Conservation (phyloP, 352 stramenopile genomes). For the Pythium vanterpoolii region DNA sequence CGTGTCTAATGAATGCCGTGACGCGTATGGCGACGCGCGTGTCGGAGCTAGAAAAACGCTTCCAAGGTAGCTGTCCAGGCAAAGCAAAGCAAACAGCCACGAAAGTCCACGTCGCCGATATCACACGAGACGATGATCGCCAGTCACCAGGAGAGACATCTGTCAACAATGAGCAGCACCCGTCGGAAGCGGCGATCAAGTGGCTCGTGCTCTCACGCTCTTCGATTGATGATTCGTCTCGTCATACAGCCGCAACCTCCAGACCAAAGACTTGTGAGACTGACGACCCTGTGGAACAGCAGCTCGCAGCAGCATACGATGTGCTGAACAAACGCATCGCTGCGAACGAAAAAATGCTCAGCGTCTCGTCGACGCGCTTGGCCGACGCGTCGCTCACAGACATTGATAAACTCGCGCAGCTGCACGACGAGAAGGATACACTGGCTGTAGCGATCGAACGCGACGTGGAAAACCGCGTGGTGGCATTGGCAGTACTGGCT, state of each 20-base stretch:
- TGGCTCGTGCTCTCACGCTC: slow-evolving; percentile 2
- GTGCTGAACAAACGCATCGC: slow-evolving; percentile 6
- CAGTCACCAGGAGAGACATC: neutral
- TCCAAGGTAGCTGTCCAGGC: neutral
- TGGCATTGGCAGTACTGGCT: slow-evolving; percentile 33
- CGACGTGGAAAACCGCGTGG: slow-evolving; percentile 30
- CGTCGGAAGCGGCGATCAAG: neutral
- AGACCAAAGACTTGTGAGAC: neutral
- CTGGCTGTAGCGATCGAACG: slow-evolving; percentile 29
- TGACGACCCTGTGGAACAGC: slow-evolving; percentile 9
- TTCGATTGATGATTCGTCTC: neutral
- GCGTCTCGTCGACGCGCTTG: slow-evolving; percentile 29
- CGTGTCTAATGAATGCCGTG: slow-evolving; percentile 5
- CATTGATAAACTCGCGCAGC: slow-evolving; percentile 20
- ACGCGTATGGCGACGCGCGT: slow-evolving; percentile 6
- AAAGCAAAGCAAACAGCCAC: neutral
- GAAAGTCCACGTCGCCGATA: neutral
- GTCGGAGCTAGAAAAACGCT: neutral
- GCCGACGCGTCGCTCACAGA: slow-evolving; percentile 24
- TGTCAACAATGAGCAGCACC: neutral
- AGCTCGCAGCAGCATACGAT: slow-evolving; percentile 10
- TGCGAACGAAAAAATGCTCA: slow-evolving; percentile 36
- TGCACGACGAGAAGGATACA: slow-evolving; percentile 43
- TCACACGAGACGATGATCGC: slow-evolving; percentile 1
- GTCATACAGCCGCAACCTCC: neutral